phyloP scores from a whole-genome alignment of 371 early-diverging fungal species.

The Mycotypha africana region DNA sequence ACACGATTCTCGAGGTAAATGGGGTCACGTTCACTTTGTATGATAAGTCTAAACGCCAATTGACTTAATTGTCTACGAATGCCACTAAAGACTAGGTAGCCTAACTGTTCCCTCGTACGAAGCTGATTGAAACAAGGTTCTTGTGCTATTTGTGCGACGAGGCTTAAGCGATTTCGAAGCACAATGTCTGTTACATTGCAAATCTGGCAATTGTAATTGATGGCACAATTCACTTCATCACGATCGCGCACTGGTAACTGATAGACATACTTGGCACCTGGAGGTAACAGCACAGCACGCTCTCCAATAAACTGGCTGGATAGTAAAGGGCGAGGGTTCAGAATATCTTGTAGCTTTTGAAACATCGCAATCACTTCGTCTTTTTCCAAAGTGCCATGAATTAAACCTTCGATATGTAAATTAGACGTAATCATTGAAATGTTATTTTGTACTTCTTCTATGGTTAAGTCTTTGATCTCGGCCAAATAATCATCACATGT shows the following conservation, averaged over 20 bases:
- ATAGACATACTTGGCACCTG: slow-evolving; percentile 38
- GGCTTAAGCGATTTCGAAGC: slow-evolving; percentile 51
- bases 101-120: slow-evolving; percentile 85
- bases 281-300: slow-evolving; percentile 60
- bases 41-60: slow-evolving; percentile 65
- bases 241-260: slow-evolving; percentile 58
- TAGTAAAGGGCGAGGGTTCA: slow-evolving; percentile 56
- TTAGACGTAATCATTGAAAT: slow-evolving; percentile 58
- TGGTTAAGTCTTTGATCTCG: slow-evolving; percentile 48
- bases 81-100: slow-evolving; percentile 80
- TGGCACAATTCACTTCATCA: slow-evolving; percentile 80
- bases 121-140: slow-evolving; percentile 92
- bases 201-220: slow-evolving; percentile 71
- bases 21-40: slow-evolving; percentile 87
- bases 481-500: slow-evolving; percentile 68
- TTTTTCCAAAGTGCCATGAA: slow-evolving; percentile 74
- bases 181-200: slow-evolving; percentile 44
- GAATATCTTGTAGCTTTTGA: slow-evolving; percentile 38
- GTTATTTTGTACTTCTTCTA: slow-evolving; percentile 63
- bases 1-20: slow-evolving; percentile 75
- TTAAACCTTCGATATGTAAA: slow-evolving; percentile 74
- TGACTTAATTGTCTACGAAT: slow-evolving; percentile 49
- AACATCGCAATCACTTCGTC: slow-evolving; percentile 56
- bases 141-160: slow-evolving; percentile 70
- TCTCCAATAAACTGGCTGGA: slow-evolving; percentile 51